Evolutionary conservation across 805 yeast genomes (phyloP), one percentile per base, ranked within the genome.

Genomic region (Wickerhamiella nectarea): DNA sequence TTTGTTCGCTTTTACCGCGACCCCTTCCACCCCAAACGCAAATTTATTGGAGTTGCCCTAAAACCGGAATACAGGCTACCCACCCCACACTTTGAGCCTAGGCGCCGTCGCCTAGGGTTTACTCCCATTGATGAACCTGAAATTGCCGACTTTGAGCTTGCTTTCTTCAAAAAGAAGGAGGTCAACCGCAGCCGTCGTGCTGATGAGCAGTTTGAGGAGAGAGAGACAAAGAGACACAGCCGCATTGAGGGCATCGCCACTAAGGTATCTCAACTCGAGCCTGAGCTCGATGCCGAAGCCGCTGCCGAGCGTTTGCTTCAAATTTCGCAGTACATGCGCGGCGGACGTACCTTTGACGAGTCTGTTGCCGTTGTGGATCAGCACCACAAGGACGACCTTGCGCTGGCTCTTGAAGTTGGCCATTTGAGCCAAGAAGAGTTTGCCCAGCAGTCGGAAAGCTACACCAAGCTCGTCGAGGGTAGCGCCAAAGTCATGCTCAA

Each of bases 1-100:
- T 85, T 68, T 60, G 96, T 89, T 24, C 74, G 93, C 50, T 91
- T 75, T 64, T 91, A 91, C 63, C 66, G 79, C 48, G 95, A 91
- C 66, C 97, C 98, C 4, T 91, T 91, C 70, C 97, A 91, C 58
- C 96, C 97, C 35, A 75, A 76, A 59, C 76, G 96, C 58, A 80
- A 78, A 58, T 84, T 83, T 57, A 81, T 86, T 50, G 98, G 98
- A 33, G 77, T 91, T 31, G 86, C 94, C 0, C 69, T 91, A 41
- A 66, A 65, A 31, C 70, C 71, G 47, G 80, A 77, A 1, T 63
- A 73, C 28, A 65, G 68, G 48, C 70, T 89, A 29, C 98, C 98
- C 34, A 76, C 84, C 12, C 82, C 89, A 6, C 97, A 91, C 61
- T 89, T 87, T 61, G 80, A 70, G n/a, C 95, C 97, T 35, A 71